Conservation (phyloP, 306 rosid genomes). For the Sphenostylis stenocarpa region DNA sequence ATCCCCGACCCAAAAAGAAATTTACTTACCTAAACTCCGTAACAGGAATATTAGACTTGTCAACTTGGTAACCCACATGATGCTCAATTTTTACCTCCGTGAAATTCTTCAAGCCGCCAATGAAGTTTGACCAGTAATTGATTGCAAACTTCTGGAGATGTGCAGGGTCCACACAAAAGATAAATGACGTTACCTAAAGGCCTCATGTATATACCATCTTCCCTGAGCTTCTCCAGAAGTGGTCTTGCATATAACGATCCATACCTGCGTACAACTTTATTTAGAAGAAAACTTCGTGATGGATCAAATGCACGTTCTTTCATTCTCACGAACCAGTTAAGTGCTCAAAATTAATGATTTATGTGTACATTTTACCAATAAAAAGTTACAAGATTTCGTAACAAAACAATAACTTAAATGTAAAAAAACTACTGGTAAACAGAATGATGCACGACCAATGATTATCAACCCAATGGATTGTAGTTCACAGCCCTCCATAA, state of each 20-base stretch:
- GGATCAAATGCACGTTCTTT: neutral
- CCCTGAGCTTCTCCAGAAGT: conserved; percentile 71
- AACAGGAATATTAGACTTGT: neutral
- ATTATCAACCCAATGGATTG: neutral
- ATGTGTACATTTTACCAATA: conserved; percentile 1
- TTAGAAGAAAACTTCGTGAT: conserved; percentile 21
- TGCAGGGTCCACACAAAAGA: conserved; percentile 93
- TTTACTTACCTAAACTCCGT: conserved; percentile 8
- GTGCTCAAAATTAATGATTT: neutral
- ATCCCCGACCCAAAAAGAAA: neutral
- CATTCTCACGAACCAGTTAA: neutral
- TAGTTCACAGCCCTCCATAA: neutral
- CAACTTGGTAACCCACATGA: neutral
- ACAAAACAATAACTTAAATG: neutral
- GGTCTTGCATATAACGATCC: conserved; percentile 71
- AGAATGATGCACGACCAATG: neutral
- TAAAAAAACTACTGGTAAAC: neutral
- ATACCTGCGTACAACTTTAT: conserved; percentile 57
- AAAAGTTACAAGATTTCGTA: neutral
- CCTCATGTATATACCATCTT: conserved; percentile 79
- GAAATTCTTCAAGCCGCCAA: conserved; percentile 65
- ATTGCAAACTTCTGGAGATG: conserved; percentile 67
- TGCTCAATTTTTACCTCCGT: conserved; percentile 18
- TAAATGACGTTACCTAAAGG: conserved; percentile 85
- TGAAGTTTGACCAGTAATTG: conserved; percentile 68